Conservation (phyloP, 495 filamentous ascomycete species). For the Penicillium canariense region DNA sequence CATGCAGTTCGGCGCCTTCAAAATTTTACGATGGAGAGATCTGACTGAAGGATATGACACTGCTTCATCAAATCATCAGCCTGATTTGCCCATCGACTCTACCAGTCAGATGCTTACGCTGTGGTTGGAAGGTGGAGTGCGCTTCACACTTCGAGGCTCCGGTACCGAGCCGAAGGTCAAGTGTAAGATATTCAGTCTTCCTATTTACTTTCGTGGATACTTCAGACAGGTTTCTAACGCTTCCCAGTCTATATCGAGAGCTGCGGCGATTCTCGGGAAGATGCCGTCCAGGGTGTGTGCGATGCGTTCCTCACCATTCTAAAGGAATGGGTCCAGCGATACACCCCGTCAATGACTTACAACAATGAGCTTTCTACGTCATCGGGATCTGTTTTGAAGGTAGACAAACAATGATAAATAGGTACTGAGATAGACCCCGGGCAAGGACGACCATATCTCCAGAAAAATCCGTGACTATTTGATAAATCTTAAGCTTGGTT, state of each 20-base stretch:
- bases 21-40: conserved; percentile 64
- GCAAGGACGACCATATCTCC: neutral
- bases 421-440: neutral
- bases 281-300: conserved; percentile 52
- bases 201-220: neutral
- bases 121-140: conserved; percentile 56
- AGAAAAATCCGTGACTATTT: neutral
- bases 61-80: conserved; percentile 48
- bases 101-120: conserved; percentile 71
- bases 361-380: conserved; percentile 40
- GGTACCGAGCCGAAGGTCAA: conserved; percentile 73
- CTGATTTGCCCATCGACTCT: conserved; percentile 57
- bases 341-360: conserved; percentile 40
- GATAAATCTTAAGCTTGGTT: neutral
- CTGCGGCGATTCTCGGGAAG: conserved; percentile 41
- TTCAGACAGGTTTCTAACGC: conserved; percentile 3
- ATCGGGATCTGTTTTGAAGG: conserved; percentile 36
- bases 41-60: conserved; percentile 66
- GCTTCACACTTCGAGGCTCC: conserved; percentile 65
- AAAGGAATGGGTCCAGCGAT: conserved; percentile 57
- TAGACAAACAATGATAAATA: conserved; percentile 15
- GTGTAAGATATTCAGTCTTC: conserved; percentile 37
- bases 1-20: conserved; percentile 45
- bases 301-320: conserved; percentile 51
- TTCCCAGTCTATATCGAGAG: conserved; percentile 56